Conservation (phyloP, 2,329 filamentous ascomycete species). For the Fusarium sp. region DNA sequence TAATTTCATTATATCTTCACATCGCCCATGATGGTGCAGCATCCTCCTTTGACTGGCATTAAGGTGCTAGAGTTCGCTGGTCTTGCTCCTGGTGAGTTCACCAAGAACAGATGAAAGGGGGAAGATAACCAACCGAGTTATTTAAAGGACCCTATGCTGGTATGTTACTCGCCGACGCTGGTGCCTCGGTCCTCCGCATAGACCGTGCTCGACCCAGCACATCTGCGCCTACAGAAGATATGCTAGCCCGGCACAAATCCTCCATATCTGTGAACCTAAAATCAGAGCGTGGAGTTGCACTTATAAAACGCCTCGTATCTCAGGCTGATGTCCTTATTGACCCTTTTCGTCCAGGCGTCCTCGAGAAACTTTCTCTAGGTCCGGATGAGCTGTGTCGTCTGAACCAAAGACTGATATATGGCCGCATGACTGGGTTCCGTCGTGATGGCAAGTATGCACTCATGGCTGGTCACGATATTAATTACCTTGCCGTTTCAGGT, state of each 20-base stretch:
- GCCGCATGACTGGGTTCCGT: constrained; percentile 89
- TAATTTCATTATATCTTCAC: background rate
- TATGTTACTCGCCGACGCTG: constrained; percentile 89
- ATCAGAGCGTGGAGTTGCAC: constrained; percentile 68
- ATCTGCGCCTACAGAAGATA: constrained; percentile 71
- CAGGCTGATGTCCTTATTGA: constrained; percentile 92
- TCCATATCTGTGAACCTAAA: constrained; percentile 87
- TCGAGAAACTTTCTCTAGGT: constrained; percentile 85
- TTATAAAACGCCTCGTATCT: constrained; percentile 74
- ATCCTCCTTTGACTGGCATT: constrained; percentile 61
- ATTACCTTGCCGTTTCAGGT: constrained; percentile 92
- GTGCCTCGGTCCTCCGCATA: constrained; percentile 87
- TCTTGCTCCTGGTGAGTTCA: constrained; percentile 68
- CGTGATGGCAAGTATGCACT: constrained; percentile 84
- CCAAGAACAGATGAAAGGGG: background rate
- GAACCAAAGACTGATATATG: constrained; percentile 84
- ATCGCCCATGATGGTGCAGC: constrained; percentile 48
- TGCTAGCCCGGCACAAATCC: constrained; percentile 82
- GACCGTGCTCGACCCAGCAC: constrained; percentile 71
- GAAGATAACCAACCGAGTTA: background rate
- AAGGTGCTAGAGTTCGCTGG: constrained; percentile 72
- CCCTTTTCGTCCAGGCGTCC: constrained; percentile 90
- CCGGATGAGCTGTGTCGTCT: constrained; percentile 74
- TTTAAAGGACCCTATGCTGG: constrained; percentile 84
- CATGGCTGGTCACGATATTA: constrained; percentile 97